Percentiles rank a stretch among this genome's conserved stretches.
Evolutionary conservation across 2,329 filamentous ascomycete genomes (phyloP).

Genomic region (Aspergillus fructus): DNA sequence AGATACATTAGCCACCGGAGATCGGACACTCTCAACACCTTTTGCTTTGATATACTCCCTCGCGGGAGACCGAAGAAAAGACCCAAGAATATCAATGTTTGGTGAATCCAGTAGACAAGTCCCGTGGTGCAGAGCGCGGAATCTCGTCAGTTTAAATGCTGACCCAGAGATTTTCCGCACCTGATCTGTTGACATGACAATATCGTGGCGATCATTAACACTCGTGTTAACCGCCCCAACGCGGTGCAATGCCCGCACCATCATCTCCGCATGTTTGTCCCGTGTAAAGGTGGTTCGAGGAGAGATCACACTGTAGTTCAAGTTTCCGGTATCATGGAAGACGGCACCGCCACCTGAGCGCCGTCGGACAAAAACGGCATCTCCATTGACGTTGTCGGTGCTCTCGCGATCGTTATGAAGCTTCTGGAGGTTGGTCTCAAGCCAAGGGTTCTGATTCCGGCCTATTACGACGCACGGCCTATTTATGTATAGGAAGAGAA

Average conservation of each 20-base stretch:
- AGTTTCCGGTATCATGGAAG: conserved; percentile 88
- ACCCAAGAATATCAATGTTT: conserved; percentile 67
- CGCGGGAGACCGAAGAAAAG: conserved; percentile 74
- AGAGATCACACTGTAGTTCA: conserved; percentile 92
- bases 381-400: conserved; percentile 24
- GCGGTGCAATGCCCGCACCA: conserved; percentile 72
- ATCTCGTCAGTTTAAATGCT: conserved; percentile 85
- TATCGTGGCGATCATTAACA: conserved; percentile 91
- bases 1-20: conserved; percentile 76
- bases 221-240: conserved; percentile 53
- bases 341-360: conserved; percentile 89
- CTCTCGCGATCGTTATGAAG: conserved; percentile 48
- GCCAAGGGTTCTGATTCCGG: conserved; percentile 97
- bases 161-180: conserved; percentile 86
- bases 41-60: conserved; percentile 73
- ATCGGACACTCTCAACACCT: conserved; percentile 89
- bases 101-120: conserved; percentile 81
- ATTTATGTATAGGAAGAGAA: conserved; percentile 89
- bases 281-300: conserved; percentile 75
- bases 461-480: conserved; percentile 85
- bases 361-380: conserved; percentile 70
- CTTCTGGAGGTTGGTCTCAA: conserved; percentile 74
- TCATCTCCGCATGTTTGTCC: conserved; percentile 87
- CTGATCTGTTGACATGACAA: conserved; percentile 66
- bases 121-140: conserved; percentile 84